Conservation (phyloP, 345 rosid genomes). For the Bruguiera sexangula region DNA sequence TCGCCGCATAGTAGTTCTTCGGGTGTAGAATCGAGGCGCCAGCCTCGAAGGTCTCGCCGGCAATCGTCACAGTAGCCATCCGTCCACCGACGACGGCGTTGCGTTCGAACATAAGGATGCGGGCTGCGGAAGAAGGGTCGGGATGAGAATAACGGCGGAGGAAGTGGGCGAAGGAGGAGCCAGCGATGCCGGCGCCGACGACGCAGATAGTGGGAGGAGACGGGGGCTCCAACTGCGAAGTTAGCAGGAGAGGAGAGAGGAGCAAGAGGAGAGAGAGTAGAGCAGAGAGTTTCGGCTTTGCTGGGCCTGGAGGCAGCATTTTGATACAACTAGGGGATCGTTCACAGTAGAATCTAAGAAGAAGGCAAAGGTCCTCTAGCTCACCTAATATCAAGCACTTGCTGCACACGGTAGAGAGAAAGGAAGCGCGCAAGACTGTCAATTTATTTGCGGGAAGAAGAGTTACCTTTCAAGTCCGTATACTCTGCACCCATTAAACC, state of each 20-base stretch:
- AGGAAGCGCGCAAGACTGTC: no score
- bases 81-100: constrained; percentile 77
- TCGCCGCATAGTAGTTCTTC: constrained; percentile 67
- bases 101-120: constrained; percentile 64
- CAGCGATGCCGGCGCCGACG: constrained; percentile 83
- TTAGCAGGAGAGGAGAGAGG: constrained; percentile 24
- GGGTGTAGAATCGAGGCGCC: constrained; percentile 94
- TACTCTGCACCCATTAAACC: no score
- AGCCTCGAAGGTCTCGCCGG: constrained; percentile 75
- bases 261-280: not conserved
- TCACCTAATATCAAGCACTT: no score
- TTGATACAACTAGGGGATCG: no score
- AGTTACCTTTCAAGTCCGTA: no score
- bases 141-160: constrained; percentile 55
- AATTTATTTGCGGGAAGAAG: no score
- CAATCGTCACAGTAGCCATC: constrained; percentile 61
- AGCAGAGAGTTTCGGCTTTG: no score
- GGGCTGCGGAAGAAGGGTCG: constrained; percentile 10
- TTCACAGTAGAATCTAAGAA: no score
- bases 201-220: constrained; percentile 55
- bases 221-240: constrained; percentile 16
- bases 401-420: no score
- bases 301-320: no score
- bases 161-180: constrained; percentile 88
- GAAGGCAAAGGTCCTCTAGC: no score